phyloP scores from a whole-genome alignment of 2,329 filamentous ascomycete species.

The Sclerotinia minor region DNA sequence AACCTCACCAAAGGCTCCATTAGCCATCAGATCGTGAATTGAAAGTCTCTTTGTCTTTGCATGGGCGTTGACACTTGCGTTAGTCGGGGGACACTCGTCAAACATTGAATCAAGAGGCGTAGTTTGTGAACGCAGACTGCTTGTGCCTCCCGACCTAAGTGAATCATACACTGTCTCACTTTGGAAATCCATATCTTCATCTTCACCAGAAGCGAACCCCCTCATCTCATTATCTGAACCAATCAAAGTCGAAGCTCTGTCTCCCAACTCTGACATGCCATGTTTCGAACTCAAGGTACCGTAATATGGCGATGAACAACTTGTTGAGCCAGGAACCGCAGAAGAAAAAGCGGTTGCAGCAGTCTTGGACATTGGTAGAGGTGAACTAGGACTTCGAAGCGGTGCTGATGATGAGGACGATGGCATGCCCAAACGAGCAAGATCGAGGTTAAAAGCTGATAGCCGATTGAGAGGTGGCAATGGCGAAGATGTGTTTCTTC shows the following conservation, averaged over 20 bases:
- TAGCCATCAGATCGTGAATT: constrained; percentile 39
- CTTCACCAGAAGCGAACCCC: constrained; percentile 66
- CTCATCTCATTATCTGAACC: constrained; percentile 69
- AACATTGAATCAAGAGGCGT: constrained; percentile 78
- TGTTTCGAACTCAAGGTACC: constrained; percentile 30
- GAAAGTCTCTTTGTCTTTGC: constrained; percentile 38
- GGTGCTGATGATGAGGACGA: constrained; percentile 43
- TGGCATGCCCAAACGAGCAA: constrained; percentile 49
- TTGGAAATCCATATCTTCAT: constrained; percentile 76
- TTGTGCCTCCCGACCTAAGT: constrained; percentile 68
- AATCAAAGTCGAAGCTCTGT: constrained; percentile 60
- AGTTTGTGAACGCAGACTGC: constrained; percentile 64
- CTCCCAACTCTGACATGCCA: constrained; percentile 39
- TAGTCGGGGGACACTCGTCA: constrained; percentile 69
- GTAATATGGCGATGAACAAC: constrained; percentile 31
- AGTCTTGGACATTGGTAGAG: constrained; percentile 38
- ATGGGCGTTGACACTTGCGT: constrained; percentile 51
- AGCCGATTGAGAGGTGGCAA: constrained; percentile 55
- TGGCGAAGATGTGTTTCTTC: constrained; percentile 55
- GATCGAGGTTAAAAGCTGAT: constrained; percentile 57
- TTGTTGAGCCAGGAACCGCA: constrained; percentile 48
- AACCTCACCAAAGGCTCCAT: constrained; percentile 53
- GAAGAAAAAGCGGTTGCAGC: constrained; percentile 44
- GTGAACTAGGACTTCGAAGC: constrained; percentile 36
- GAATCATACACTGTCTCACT: constrained; percentile 79